phyloP scores from a whole-genome alignment of 768 basidiomycete genomes.

The Scleroderma bovista region DNA sequence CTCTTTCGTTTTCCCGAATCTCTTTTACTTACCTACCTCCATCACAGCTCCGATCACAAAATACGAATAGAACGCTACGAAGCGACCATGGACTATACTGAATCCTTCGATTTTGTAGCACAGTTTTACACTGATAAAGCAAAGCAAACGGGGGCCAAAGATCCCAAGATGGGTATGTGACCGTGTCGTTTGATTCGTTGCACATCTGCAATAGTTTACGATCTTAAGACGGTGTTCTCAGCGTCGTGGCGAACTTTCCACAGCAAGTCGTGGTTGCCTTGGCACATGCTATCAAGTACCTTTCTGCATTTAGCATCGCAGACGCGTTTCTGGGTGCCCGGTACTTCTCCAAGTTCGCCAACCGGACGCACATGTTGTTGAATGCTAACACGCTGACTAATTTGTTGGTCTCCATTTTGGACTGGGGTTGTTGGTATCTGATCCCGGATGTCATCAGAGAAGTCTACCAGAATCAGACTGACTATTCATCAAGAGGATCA shows the following conservation, averaged over 20 bases:
- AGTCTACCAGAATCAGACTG: constrained; percentile 88
- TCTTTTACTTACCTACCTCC: too few relatives aligned
- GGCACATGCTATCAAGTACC: constrained; percentile 66
- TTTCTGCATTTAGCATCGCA: constrained; percentile 70
- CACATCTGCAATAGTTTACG: not conserved
- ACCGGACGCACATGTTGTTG: constrained; percentile 78
- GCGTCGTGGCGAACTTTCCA: constrained; percentile 60
- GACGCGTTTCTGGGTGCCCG: constrained; percentile 71
- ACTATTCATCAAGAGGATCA: constrained; percentile 67
- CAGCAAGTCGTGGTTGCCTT: constrained; percentile 65
- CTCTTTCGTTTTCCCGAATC: not conserved
- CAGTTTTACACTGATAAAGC: constrained; percentile 59
- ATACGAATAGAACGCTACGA: constrained; percentile 62
- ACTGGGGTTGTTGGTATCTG: not conserved
- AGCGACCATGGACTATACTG: constrained; percentile 50
- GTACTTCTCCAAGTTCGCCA: constrained; percentile 76
- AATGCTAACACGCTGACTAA: constrained; percentile 85
- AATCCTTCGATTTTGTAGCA: constrained; percentile 64
- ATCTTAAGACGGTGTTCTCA: constrained; percentile 53
- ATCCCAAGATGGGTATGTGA: constrained; percentile 15
- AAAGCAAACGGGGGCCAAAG: constrained; percentile 35
- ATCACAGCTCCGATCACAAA: constrained; percentile 34
- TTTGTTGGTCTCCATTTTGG: constrained; percentile 36
- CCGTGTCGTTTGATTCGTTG: not conserved
- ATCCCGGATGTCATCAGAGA: constrained; percentile 42